These are phyloP conservation scores for Talaromyces albobiverticillius DNA, from an alignment of 2,329 filamentous ascomycete genomes.

Conservation along the genomic window DNA sequence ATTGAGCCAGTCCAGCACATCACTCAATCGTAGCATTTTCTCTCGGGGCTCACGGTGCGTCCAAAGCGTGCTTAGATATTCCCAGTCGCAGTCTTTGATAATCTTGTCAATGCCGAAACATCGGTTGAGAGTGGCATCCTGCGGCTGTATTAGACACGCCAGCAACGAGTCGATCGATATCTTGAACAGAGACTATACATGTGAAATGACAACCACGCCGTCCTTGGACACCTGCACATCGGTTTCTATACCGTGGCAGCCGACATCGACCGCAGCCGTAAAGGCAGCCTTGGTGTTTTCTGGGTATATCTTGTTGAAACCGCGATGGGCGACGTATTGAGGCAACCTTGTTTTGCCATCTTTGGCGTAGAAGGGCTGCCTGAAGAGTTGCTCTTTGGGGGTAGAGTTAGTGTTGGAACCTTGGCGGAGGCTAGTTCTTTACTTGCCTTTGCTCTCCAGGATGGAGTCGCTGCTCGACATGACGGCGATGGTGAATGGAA, in stretches of 20 bases:
- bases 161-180: not conserved
- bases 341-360: constrained; percentile 21
- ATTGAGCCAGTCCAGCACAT: constrained; percentile 70
- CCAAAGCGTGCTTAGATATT: constrained; percentile 64
- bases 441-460: too few species aligned
- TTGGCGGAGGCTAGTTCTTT: too few species aligned
- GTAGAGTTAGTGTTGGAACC: too few species aligned
- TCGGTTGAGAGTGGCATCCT: constrained; percentile 74
- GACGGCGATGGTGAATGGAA: too few species aligned
- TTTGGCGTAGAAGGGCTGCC: constrained; percentile 3
- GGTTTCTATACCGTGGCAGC: constrained; percentile 80
- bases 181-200: constrained; percentile 51
- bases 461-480: too few species aligned
- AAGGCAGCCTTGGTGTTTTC: constrained; percentile 88
- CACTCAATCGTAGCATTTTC: constrained; percentile 69
- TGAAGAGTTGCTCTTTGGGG: constrained; percentile 1
- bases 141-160: constrained; percentile 1
- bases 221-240: constrained; percentile 82
- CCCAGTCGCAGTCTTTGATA: constrained; percentile 74
- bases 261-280: constrained; percentile 66
- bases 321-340: constrained; percentile 43
- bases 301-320: constrained; percentile 66
- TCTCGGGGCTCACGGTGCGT: constrained; percentile 67
- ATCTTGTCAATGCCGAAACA: constrained; percentile 75
- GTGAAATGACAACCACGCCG: constrained; percentile 78